Percentiles rank a stretch among this genome's conserved stretches.
Evolutionary conservation across 2,329 filamentous ascomycete species (phyloP).

Genomic region (Alternaria infectoria): DNA sequence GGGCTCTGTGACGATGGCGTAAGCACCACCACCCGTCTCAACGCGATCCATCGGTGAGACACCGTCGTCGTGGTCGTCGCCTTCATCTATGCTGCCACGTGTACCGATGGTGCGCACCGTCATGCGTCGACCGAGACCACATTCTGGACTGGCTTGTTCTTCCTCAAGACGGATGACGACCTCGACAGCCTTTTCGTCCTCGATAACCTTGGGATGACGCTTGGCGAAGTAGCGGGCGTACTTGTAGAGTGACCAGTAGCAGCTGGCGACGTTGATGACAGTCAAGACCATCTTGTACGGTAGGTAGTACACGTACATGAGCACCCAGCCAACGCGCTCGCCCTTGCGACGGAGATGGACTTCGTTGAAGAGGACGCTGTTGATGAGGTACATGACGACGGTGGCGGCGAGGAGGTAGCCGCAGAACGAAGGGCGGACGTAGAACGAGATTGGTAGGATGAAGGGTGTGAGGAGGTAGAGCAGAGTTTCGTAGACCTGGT

Average conservation of each 20-base stretch:
- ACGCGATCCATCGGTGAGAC: neutral
- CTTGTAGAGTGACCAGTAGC: constrained; percentile 49
- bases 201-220: constrained; percentile 56
- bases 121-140: constrained; percentile 27
- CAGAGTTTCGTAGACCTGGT: constrained; percentile 53
- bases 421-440: constrained; percentile 51
- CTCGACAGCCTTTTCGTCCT: constrained; percentile 53
- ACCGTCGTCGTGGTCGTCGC: neutral
- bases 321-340: constrained; percentile 50
- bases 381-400: constrained; percentile 52
- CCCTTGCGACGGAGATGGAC: constrained; percentile 55
- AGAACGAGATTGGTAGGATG: constrained; percentile 54
- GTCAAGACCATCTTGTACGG: constrained; percentile 55
- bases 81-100: neutral
- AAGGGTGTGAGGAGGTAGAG: constrained; percentile 56
- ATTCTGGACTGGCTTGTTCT: constrained; percentile 5
- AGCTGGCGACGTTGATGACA: constrained; percentile 51
- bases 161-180: constrained; percentile 36
- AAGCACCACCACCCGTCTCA: neutral
- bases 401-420: constrained; percentile 50
- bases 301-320: constrained; percentile 51
- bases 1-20: neutral
- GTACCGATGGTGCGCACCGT: constrained; percentile 27
- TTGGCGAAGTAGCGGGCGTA: constrained; percentile 57
- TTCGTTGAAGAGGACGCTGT: constrained; percentile 57